Conservation (phyloP, 2,329 filamentous ascomycete species). For the Fusarium sp. region DNA sequence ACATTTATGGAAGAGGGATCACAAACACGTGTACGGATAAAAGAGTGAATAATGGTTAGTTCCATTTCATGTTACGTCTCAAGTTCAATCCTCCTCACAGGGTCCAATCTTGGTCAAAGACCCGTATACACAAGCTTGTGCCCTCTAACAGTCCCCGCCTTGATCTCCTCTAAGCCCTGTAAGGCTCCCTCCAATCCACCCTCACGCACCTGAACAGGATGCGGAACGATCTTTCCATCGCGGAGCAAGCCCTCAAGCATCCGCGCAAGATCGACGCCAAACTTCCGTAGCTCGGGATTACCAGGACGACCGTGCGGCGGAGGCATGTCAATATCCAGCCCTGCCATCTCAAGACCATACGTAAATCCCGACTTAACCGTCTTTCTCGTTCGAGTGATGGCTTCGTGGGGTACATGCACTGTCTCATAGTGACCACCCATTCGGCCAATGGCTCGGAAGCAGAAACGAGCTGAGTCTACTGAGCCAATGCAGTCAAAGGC, state of each 20-base stretch:
- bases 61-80: too few species aligned
- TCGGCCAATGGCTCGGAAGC: slow-evolving; percentile 3
- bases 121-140: neutral
- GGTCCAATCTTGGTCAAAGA: too few species aligned
- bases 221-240: slow-evolving; percentile 4
- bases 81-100: too few species aligned
- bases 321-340: slow-evolving; percentile 4
- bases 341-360: slow-evolving; percentile 4
- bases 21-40: too few species aligned
- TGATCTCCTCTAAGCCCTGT: slow-evolving; percentile 8
- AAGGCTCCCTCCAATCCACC: slow-evolving; percentile 1
- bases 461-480: slow-evolving; percentile 3
- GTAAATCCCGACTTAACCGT: slow-evolving; percentile 10
- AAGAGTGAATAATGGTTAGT: too few species aligned
- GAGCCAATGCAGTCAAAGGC: slow-evolving; percentile 4
- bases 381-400: slow-evolving; percentile 1
- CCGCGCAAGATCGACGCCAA: slow-evolving; percentile 2
- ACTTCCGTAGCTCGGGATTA: slow-evolving; percentile 5
- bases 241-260: slow-evolving; percentile 2
- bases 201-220: neutral
- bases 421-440: slow-evolving; percentile 11
- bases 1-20: too few species aligned
- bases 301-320: neutral
- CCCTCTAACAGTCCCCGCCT: slow-evolving; percentile 1
- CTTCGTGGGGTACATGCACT: slow-evolving; percentile 6